Conservation (phyloP, 805 yeast genomes). For the Monosporozyma servazzii region DNA sequence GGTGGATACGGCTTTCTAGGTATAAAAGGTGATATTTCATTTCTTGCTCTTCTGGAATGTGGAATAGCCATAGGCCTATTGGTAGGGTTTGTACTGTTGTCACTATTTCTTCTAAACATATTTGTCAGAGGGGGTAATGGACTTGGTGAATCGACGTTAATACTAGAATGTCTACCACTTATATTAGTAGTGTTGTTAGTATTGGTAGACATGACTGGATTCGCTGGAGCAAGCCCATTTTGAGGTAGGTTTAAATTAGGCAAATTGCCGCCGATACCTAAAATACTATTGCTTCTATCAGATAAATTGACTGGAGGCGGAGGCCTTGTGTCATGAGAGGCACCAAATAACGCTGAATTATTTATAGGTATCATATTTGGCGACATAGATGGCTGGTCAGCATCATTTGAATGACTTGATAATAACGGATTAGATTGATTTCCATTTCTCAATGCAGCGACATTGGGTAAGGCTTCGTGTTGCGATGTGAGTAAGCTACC, state of each 20-base stretch:
- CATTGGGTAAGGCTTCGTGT: background rate
- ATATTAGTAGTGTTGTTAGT: background rate
- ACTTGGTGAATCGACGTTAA: background rate
- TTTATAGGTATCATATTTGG: background rate
- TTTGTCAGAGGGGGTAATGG: background rate
- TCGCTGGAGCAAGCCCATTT: background rate
- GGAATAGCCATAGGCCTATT: background rate
- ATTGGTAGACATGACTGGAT: background rate
- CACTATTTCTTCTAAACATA: background rate
- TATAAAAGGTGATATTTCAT: slow-evolving; percentile 24
- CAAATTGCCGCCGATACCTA: slow-evolving; percentile 1
- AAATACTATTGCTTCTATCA: background rate
- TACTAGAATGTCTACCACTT: background rate
- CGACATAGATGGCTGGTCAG: background rate
- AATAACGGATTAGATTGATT: background rate
- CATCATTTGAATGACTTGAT: background rate
- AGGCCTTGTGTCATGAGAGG: background rate
- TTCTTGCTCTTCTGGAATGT: slow-evolving; percentile 3
- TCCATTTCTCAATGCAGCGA: background rate
- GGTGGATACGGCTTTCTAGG: slow-evolving; percentile 25
- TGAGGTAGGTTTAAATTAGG: background rate
- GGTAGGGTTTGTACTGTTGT: background rate
- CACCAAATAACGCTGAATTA: background rate
- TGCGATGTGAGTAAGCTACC: background rate
- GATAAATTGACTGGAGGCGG: background rate